These are phyloP conservation scores for Melaleuca quinquenervia DNA, from an alignment of 345 rosid genomes.

Conservation along the genomic window DNA sequence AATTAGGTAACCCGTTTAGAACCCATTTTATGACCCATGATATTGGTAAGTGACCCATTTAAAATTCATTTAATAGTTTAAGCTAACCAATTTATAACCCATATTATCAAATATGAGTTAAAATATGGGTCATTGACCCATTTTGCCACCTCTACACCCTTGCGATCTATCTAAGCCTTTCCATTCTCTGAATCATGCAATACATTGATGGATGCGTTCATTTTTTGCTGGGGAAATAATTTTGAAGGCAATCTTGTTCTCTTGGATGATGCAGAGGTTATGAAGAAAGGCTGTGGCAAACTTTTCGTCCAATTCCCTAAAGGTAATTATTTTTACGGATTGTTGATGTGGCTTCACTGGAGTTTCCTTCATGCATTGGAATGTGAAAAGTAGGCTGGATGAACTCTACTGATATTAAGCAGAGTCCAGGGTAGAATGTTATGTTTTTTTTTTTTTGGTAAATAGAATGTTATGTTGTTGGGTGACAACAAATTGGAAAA, in stretches of 20 bases:
- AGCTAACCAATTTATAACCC: too few species aligned
- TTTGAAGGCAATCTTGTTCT: too few species aligned
- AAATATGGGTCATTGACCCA: too few species aligned
- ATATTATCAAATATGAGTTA: too few species aligned
- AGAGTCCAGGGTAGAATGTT: neutral
- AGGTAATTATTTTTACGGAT: conserved; percentile 24
- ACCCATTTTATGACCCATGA: too few species aligned
- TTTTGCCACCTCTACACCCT: too few species aligned
- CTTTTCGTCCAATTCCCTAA: conserved; percentile 93
- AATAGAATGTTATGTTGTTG: neutral
- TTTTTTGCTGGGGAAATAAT: conserved; percentile 77
- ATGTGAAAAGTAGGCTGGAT: neutral
- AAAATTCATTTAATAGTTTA: too few species aligned
- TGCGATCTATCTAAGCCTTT: neutral
- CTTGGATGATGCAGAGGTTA: conserved; percentile 49
- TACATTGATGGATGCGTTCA: conserved; percentile 77
- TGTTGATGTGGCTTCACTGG: neutral
- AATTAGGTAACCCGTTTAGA: too few species aligned
- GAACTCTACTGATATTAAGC: neutral
- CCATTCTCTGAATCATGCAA: conserved; percentile 13
- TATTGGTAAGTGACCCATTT: too few species aligned
- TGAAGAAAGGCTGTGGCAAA: conserved; percentile 76
- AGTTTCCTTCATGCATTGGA: neutral
- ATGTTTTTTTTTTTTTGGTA: too few species aligned
- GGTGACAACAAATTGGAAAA: neutral